Base-by-base conservation (phyloP, 1,139 yeast genomes). In the Pichia kudriavzevii region DNA sequence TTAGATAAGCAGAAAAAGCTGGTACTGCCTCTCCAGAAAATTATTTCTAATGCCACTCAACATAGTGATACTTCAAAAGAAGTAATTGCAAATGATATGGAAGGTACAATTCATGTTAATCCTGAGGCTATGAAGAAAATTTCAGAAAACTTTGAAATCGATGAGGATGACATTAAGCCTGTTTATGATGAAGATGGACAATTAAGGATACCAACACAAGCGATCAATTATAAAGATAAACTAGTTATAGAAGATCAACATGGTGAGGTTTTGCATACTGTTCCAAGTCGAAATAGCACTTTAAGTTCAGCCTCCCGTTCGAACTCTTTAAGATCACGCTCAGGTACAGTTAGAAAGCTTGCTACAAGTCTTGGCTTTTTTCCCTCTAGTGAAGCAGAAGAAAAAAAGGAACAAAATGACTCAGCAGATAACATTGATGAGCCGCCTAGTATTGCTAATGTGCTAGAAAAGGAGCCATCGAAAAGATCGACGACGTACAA, bases 241-340 rank as follows among this genome's bases (percentile, higher is more conserved):
- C 56, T 87, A 29, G 71, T 88, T 36, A 66, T 88, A 41, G 98
- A 88, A 54, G 93, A 85, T 57, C 72, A 69, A 40, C 67, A 75
- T 37, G 97, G 97, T 36, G 96, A 88, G 51, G 67, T 85, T 28
- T 52, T 88, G 34, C 44, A 39, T 14, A 50, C 53, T 4, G 45
- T 53, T 16, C 34, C 35, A 13, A 41, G 44, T 23, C 36, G 39
- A 22, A 14, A 31, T n/a, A 29, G 34, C 16, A 30, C 47, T 3
- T 19, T 23, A 4, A 24, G 36, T 9, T 34, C 41, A 3, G 35
- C 31, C 7, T 22, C 22, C 7, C 25, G 33, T 9, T 17, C 24
- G 5, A 30, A 14, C 5, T 28, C 42, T 9, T 3, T 28, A 2
- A 35, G 39, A 29, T 26, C 30, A 10, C 42, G 41, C 19, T 38